These are phyloP conservation scores for Mallotus nudiflorus DNA, from an alignment of 345 rosid genomes.

Conservation along the genomic window DNA sequence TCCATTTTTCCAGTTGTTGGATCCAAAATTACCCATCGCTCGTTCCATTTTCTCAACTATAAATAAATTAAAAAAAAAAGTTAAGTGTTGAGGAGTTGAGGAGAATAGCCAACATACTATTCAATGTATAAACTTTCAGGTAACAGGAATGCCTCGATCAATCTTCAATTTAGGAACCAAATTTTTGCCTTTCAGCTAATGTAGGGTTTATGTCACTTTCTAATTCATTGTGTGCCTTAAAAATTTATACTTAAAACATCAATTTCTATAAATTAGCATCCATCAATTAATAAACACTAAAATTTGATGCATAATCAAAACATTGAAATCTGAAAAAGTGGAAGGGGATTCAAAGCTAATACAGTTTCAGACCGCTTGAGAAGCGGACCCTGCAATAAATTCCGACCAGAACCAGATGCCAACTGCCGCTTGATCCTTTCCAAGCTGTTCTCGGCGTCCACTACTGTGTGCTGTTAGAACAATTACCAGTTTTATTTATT, in stretches of 20 bases:
- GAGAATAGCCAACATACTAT: no score
- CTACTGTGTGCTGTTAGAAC: constrained; percentile 41
- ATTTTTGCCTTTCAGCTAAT: background rate
- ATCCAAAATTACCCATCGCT: constrained; percentile 92
- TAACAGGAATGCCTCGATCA: background rate
- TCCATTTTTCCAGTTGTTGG: constrained; percentile 98
- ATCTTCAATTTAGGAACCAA: background rate
- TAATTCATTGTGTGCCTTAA: background rate
- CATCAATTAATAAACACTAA: background rate
- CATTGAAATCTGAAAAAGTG: no score
- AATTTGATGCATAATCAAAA: background rate
- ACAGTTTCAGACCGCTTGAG: constrained; percentile 99
- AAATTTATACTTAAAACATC: background rate
- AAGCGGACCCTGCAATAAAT: constrained; percentile 92
- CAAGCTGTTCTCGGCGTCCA: constrained; percentile 75
- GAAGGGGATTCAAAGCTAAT: background rate
- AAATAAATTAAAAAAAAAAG: background rate
- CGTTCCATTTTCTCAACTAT: constrained; percentile 98
- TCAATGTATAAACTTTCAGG: no score
- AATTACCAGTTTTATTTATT: constrained; percentile 5
- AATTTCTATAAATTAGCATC: background rate
- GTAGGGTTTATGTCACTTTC: background rate
- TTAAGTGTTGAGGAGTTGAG: background rate
- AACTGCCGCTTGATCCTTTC: constrained; percentile 96
- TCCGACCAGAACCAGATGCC: constrained; percentile 90